Base-by-base conservation (phyloP, 768 basidiomycete genomes). In the Auricularia sp. region DNA sequence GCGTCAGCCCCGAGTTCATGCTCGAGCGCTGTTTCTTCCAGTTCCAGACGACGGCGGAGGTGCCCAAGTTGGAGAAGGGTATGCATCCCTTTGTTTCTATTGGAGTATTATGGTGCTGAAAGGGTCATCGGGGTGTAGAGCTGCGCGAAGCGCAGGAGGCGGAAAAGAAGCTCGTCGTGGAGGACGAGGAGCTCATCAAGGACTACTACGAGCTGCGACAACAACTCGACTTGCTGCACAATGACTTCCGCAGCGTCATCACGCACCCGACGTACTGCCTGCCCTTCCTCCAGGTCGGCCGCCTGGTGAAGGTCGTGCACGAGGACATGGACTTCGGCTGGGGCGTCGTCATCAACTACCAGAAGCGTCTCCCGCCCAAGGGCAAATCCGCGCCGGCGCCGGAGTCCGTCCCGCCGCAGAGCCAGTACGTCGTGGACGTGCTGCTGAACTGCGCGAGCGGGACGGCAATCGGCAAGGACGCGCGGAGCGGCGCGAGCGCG, bases 1-100 rank as follows among this genome's bases (percentile, higher is more conserved):
- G 95, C 4, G 87, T 99, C 69, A 98, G 92, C 70, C 97, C 97
- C 5, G 97, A 99, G 77, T 98, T 83, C 74, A 98, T 99, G 96
- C 81, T 99, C 11, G 92, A 97, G 75, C 81, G 91, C 58, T 98
- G 94, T 77, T 99, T 99, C 81, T 91, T 91, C 82, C 97, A 99
- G 75, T 98, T 98, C 77, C 97, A 99, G 77, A 98, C 91, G 74
- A 93, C 83, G 66, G 85, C 89, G 33, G 89, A 87, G n/a, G 89
- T 98, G 61, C 97, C 97, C 1, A 75, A 79, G 61, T 77, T 96
- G 7, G 88, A 94, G 72, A 83, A 88, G 64, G 90, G 96, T 95
- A 70, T 62, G 86, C 77, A 10, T 43, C 1, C 47, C 1, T 18
- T 6, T 6, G 0, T 1, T 23, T 7, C 60, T 61, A 29, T 29